Conservation (phyloP, 2,329 filamentous ascomycete species). For the Pseudonectria buxi region DNA sequence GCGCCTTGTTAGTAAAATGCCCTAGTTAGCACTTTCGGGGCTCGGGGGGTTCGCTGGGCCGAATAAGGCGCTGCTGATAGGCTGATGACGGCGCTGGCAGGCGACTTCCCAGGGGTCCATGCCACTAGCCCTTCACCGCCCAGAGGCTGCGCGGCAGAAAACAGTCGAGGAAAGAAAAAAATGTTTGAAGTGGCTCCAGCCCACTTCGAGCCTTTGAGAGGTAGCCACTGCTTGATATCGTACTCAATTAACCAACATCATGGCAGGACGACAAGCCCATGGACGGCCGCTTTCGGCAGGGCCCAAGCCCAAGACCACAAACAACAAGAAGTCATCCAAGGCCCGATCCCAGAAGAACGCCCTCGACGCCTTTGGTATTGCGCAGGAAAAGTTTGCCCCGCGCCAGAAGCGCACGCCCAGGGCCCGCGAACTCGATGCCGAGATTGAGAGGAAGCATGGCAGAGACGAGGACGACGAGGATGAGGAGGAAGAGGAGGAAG, state of each 20-base stretch:
- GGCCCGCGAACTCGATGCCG: conserved; percentile 45
- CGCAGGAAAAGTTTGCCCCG: conserved; percentile 44
- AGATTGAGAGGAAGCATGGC: conserved; percentile 37
- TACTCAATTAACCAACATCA: conserved; percentile 20
- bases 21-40: conserved; percentile 5
- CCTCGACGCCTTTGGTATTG: conserved; percentile 52
- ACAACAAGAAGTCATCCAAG: conserved; percentile 38
- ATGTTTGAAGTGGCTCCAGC: neutral
- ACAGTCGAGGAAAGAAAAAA: conserved; percentile 5
- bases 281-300: conserved; percentile 43
- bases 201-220: conserved; percentile 1
- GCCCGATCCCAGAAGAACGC: conserved; percentile 43
- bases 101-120: conserved; percentile 1
- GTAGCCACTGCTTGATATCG: neutral
- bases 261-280: conserved; percentile 55
- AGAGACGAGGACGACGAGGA: conserved; percentile 39
- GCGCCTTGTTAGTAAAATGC: conserved; percentile 10
- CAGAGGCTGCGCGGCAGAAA: conserved; percentile 27
- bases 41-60: conserved; percentile 1
- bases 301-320: conserved; percentile 25
- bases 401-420: conserved; percentile 42
- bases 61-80: conserved; percentile 25
- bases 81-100: conserved; percentile 16
- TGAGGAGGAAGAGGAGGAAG: conserved; percentile 45
- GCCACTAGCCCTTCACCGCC: conserved; percentile 22